Evolutionary conservation across 1,284 basidiomycete genomes (phyloP), one percentile per base, ranked within the genome.

Genomic region (Baeospora myosura): DNA sequence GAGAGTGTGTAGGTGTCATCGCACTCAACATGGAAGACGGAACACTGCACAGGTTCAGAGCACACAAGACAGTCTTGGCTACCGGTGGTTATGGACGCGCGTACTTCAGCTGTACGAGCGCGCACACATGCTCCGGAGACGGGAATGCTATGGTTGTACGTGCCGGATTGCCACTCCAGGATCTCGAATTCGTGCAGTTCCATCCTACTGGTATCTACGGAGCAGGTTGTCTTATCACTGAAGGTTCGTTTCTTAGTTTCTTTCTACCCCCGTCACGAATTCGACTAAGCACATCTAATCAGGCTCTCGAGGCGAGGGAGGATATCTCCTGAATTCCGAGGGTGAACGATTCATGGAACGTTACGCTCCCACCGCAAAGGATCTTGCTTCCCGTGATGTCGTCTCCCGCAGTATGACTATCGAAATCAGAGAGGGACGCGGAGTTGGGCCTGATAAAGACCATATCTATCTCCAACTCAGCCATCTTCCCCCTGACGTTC

Each of bases 331-430:
- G 63, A 98, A 99, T 74, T 92, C 92, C 7, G 88, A 98, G 73
- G 96, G 96, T 64, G 96, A 99, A 69, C 89, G 96, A 50, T 99
- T 99, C 76, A 99, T 99, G 96, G 95, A 98, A 69, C 90, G 95
- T 65, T 96, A 98, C 64, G 96, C 96, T 1, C 96, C 96, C 14
- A 98, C 95, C 40, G 96, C 96, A 51, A 98, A 98, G 76, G 96
- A 99, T 74, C 80, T 99, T 52, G 96, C 96, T 32, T 98, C 96
- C 42, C 93, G 96, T 65, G 96, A 99, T 62, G 96, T 99, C 61
- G 96, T 98, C 38, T 98, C 96, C 44, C 91, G 96, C 56, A 95
- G 90, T 46, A 98, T 98, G 95, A 99, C 96, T 40, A 77, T 98
- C 54, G 96, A 99, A 66, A 93, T 99, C 60, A 89, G 96, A 50